Conservation (phyloP, 345 rosid genomes). For the Dimocarpus longan region DNA sequence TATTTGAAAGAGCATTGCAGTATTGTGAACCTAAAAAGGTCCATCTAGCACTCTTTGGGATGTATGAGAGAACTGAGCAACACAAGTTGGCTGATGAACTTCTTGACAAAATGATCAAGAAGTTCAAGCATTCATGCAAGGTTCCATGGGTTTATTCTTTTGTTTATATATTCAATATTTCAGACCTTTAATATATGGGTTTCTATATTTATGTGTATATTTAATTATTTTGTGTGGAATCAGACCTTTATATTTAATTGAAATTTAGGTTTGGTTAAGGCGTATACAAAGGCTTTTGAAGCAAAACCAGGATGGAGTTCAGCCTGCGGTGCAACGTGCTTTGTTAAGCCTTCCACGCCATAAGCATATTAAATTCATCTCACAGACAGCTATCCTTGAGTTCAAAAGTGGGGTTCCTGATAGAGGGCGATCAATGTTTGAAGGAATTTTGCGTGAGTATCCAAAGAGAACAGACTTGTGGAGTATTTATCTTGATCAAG, state of each 20-base stretch:
- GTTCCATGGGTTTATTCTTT: slow-evolving; percentile 34
- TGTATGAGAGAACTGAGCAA: slow-evolving; percentile 87
- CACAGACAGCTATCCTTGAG: slow-evolving; percentile 85
- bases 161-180: slow-evolving; percentile 1
- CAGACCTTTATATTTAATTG: neutral
- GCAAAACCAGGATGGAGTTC: slow-evolving; percentile 63
- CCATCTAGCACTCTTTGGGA: slow-evolving; percentile 73
- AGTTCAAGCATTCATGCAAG: slow-evolving; percentile 95
- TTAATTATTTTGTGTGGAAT: neutral
- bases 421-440: slow-evolving; percentile 86
- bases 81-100: slow-evolving; percentile 70
- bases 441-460: slow-evolving; percentile 80
- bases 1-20: slow-evolving; percentile 88
- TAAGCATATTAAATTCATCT: slow-evolving; percentile 84
- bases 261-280: slow-evolving; percentile 74
- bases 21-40: slow-evolving; percentile 83
- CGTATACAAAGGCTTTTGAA: slow-evolving; percentile 58
- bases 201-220: neutral
- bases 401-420: slow-evolving; percentile 89
- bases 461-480: slow-evolving; percentile 96
- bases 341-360: slow-evolving; percentile 76
- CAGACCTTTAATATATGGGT: slow-evolving; percentile 8
- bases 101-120: slow-evolving; percentile 74
- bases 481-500: slow-evolving; percentile 97
- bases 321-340: slow-evolving; percentile 69